Evolutionary conservation across 2,329 filamentous ascomycete genomes (phyloP).

Genomic region (Hymenotorrendiella dingleyae): DNA sequence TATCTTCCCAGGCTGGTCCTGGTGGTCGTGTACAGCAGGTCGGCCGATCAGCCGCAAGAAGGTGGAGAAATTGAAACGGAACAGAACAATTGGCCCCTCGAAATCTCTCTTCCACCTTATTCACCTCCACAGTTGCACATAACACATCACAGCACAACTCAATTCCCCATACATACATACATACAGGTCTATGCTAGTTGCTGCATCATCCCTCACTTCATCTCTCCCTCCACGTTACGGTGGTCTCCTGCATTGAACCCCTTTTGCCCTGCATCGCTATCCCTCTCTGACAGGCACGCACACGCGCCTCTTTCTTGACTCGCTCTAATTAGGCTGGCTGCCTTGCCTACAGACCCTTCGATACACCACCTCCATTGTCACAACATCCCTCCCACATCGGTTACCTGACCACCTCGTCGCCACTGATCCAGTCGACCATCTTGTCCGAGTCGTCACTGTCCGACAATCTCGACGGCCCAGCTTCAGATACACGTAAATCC

Average conservation of each 20-base stretch:
- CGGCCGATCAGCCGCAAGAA: too few species aligned
- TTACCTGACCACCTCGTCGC: constrained; percentile 63
- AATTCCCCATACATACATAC: too few species aligned
- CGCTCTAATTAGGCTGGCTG: constrained; percentile 14
- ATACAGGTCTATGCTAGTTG: too few species aligned
- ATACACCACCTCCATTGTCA: constrained; percentile 45
- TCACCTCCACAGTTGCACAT: too few species aligned
- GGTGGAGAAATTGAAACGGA: too few species aligned
- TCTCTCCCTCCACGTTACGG: too few species aligned
- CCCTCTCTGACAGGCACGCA: constrained; percentile 1
- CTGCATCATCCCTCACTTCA: too few species aligned
- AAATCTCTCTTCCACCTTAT: too few species aligned
- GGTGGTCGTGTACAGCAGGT: too few species aligned
- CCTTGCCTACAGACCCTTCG: constrained; percentile 17
- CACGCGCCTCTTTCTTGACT: constrained; percentile 1
- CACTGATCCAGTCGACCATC: constrained; percentile 55
- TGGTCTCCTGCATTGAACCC: constrained; percentile 5
- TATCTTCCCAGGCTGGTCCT: too few species aligned
- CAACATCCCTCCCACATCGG: constrained; percentile 60
- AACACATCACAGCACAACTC: too few species aligned
- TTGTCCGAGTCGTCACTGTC: constrained; percentile 33
- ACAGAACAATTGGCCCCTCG: too few species aligned
- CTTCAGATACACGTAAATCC: constrained; percentile 36
- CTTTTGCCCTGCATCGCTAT: constrained; percentile 14
- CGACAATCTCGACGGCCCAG: constrained; percentile 31